Base-by-base conservation (phyloP, 2,329 filamentous ascomycete species). In the Emericellopsis atlantica region DNA sequence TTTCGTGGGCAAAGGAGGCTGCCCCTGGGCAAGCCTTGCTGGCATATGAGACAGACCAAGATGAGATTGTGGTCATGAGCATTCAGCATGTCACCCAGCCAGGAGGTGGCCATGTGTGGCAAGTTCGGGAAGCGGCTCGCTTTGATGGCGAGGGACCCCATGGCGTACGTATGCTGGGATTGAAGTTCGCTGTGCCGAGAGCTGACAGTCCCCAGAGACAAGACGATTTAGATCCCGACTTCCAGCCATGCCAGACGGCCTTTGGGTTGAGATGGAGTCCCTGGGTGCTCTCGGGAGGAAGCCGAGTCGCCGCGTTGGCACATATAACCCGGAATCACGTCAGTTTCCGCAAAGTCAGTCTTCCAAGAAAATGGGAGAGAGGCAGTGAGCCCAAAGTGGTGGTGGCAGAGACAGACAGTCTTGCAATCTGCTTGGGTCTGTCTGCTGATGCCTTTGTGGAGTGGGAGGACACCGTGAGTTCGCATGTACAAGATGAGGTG, bases 221-320 rank as follows among this genome's bases (percentile, higher is more conserved):
- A n/a, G 53, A 60, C 43, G 45, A 49, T 1, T 50, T 49, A 2
- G 69, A 77, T 41, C 65, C 68, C 0, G 68, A 76, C 40, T 74
- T 63, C 41, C 57, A 63, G 3, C 67, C 71, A 2, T 60, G 55
- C 23, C 63, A 61, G 6, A 72, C 68, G 5, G 65, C 67, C 1
- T 75, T 71, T 43, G 65, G 67, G 4, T 49, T 78, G 4, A 67
- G 58, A 48, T 78, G 71, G 68, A 70, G 71, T 23, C 70, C 73
- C 0, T 78, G 73, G 73, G 44, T 66, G 2, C 51, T 55, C 2
- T 49, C 48, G 0, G 54, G 53, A 2, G 56, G 51, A 5, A 57
- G 50, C 1, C 56, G 56, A 16, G 62, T 59, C 0, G 65, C 67
- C 15, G 61, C 70, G 1, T 43, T 79, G 4, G 69, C 70, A 0